phyloP scores from a whole-genome alignment of 2,329 filamentous ascomycete species.

The Hymenoscyphus occultus region DNA sequence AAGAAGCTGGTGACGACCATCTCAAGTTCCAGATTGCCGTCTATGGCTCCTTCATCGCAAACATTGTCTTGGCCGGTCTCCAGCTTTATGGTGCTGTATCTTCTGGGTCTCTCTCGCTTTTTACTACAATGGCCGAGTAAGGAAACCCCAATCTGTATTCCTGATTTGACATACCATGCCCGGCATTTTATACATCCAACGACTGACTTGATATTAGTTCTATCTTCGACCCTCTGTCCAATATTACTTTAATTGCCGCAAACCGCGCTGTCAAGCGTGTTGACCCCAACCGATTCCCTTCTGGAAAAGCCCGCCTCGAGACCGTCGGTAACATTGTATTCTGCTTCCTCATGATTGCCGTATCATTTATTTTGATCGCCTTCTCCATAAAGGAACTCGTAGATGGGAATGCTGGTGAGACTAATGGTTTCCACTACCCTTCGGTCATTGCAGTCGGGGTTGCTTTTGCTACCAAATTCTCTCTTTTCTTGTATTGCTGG shows the following conservation, averaged over 20 bases:
- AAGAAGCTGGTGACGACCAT: constrained; percentile 78
- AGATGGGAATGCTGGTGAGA: constrained; percentile 43
- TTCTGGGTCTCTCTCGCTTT: constrained; percentile 88
- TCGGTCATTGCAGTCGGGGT: constrained; percentile 81
- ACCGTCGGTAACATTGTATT: constrained; percentile 95
- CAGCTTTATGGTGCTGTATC: constrained; percentile 87
- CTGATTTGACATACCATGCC: neutral
- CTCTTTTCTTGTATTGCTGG: constrained; percentile 89
- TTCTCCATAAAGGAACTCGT: constrained; percentile 74
- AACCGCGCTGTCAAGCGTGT: constrained; percentile 86
- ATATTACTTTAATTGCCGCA: constrained; percentile 80
- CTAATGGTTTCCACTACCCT: constrained; percentile 71
- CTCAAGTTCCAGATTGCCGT: constrained; percentile 68
- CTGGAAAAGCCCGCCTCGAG: constrained; percentile 89
- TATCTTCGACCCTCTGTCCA: constrained; percentile 88
- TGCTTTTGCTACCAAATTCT: constrained; percentile 81
- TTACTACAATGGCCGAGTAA: constrained; percentile 90
- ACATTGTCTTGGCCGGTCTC: constrained; percentile 72
- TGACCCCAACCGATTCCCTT: constrained; percentile 81
- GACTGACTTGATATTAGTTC: constrained; percentile 41
- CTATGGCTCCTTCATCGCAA: constrained; percentile 71
- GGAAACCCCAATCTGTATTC: neutral
- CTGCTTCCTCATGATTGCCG: constrained; percentile 91
- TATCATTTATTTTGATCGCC: constrained; percentile 88
- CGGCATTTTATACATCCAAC: neutral